Evolutionary conservation across 106 monocot genomes (phyloP), one percentile per base, ranked within the genome.

Genomic region (Acorus gramineus): DNA sequence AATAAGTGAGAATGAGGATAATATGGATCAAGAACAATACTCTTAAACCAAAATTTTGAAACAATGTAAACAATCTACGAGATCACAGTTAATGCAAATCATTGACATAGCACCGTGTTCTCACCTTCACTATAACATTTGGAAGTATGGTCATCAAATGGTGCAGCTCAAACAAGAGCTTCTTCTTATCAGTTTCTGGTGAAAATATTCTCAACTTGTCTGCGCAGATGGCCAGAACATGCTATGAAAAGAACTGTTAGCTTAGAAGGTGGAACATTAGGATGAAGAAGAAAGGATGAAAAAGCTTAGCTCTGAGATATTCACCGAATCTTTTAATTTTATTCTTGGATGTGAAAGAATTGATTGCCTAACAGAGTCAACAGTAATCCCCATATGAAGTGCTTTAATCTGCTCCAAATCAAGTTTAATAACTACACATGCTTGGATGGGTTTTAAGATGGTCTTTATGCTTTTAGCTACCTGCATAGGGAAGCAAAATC

Each of bases 51-150:
- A 57, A 11, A 9, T 44, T 11, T 12, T 46, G 6, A 67, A 14
- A 12, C n/a, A n/a, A 13, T 2, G 11, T 12, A 59, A 4, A 59
- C 59, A 59, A 7, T 42, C 59, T 59, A 3, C 2, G 11, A 28
- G 47, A 11, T 8, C 47, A 46, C 10, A 11, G 14, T 51, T 65
- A 10, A 49, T 49, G 44, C 28, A 28, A 28, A 28, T 28, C 28
- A 28, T 28, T 28, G 28, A 28, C 28, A 28, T 28, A 28, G 28
- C 28, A 28, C 28, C 28, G 28, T 28, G 28, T 28, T 7, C 60
- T 68, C 11, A 96, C 96, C 91, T 96, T 91, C 66, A 96, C 96
- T 50, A 87, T 79, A 50, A 91, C 91, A 61, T 85, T 87, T 11
- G 82, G 87, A 75, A 96, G 91, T 50, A 83, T 69, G 49, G 56